Evolutionary conservation across 1,284 basidiomycete species (phyloP), one percentile per base, ranked within the genome.

Genomic region (Rhodotorula sp.): DNA sequence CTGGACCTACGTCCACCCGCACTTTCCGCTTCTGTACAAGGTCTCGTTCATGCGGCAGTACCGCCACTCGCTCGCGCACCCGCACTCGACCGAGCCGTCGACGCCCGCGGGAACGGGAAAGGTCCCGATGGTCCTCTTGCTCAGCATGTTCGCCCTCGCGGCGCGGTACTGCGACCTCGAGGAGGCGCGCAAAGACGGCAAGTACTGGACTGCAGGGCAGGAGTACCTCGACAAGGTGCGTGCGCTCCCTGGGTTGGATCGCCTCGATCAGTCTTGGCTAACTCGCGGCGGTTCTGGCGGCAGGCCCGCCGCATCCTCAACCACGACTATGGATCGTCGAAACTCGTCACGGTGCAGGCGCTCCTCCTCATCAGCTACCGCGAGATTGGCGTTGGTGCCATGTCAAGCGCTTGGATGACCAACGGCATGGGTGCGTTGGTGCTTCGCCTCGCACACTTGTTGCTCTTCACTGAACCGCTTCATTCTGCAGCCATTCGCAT

Each of bases 341-440:
- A 87, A 21, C 85, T 90, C 14, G 86, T 87, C 34, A 91, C 89
- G 0, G 88, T 88, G 64, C 91, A 92, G 79, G 88, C 91, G 12
- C 82, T 93, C 41, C 84, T 93, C 8, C 84, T 93, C 41, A 85
- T 93, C 81, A 89, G 89, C 13, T 92, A 90, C 80, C 85, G 91
- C 25, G 91, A 93, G 81, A 86, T 92, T 46, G 91, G 91, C 2
- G 90, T 92, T 69, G 92, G 92, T 41, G 89, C 90, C 21, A 93
- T 92, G 92, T 88, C 89, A 14, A 87, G 90, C 81, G 89, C 90
- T 48, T 93, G 92, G 92, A 85, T 88, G 23, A 91, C 89, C 78
- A 77, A 64, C 89, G 90, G 89, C 53, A 89, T 90, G 87, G 90
- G 87, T 42, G n/a, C 34, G 62, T 61, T 10, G 27, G 8, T 42